These are phyloP conservation scores for Adansonia madagascariensis DNA, from an alignment of 441 rosid genomes.

Conservation along the genomic window DNA sequence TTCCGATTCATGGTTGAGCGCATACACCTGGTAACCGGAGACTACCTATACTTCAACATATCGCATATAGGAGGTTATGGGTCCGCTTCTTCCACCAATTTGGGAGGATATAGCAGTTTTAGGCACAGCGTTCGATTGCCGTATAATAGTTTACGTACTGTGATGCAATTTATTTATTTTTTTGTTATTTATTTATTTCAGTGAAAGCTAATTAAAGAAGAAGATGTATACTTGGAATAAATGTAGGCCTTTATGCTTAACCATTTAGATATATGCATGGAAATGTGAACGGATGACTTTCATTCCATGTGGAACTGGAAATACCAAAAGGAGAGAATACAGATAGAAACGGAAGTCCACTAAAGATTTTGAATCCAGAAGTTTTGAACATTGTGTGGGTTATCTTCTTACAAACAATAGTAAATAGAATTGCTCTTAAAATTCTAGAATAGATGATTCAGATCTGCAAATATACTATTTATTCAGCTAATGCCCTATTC, in stretches of 20 bases:
- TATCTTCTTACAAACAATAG: too few relatives aligned
- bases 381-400: too few relatives aligned
- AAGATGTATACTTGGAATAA: neutral
- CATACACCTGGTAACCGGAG: constrained; percentile 48
- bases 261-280: neutral
- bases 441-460: too few relatives aligned
- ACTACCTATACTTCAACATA: constrained; percentile 40
- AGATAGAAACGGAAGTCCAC: neutral
- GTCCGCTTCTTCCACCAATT: constrained; percentile 26
- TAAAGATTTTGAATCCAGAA: too few relatives aligned
- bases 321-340: neutral
- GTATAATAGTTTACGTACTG: neutral
- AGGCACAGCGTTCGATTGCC: constrained; percentile 39
- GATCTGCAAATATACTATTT: too few relatives aligned
- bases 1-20: constrained; percentile 41
- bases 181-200: neutral
- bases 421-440: too few relatives aligned
- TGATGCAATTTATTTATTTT: neutral
- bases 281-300: neutral
- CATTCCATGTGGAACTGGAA: neutral
- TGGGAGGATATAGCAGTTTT: constrained; percentile 49
- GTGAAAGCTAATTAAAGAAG: neutral
- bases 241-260: neutral
- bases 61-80: constrained; percentile 46
- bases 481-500: too few relatives aligned